phyloP scores from a whole-genome alignment of 306 rosid species.

The Cajanus cajan region DNA sequence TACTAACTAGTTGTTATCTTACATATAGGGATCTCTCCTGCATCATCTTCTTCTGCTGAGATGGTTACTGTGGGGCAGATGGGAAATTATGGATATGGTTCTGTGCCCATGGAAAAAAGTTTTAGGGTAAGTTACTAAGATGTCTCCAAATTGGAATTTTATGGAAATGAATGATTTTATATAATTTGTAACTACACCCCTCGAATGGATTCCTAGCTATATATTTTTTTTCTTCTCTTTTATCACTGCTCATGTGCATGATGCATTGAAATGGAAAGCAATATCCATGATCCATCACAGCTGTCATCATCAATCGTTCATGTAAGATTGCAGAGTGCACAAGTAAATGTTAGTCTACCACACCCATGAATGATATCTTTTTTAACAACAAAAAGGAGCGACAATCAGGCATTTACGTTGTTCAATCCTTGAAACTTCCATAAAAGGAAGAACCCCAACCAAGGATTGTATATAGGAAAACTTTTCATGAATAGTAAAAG shows the following conservation, averaged over 20 bases:
- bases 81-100: conserved; percentile 75
- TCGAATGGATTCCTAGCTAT: background rate
- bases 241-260: background rate
- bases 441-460: conserved; percentile 19
- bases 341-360: conserved; percentile 8
- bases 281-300: conserved; percentile 16
- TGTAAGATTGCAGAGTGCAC: conserved; percentile 12
- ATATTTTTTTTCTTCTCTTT: background rate
- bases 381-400: conserved; percentile 21
- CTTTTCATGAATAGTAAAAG: conserved; percentile 17
- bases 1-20: background rate
- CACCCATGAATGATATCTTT: conserved; percentile 12
- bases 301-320: conserved; percentile 22
- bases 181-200: background rate
- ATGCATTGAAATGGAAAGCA: conserved; percentile 21
- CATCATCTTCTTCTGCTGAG: conserved; percentile 59
- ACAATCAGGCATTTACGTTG: background rate
- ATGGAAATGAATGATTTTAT: background rate
- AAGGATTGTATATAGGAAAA: background rate
- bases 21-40: conserved; percentile 48
- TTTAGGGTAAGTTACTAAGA: conserved; percentile 66
- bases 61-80: conserved; percentile 58
- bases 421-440: conserved; percentile 36
- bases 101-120: conserved; percentile 71
- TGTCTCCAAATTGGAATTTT: background rate